phyloP scores from a whole-genome alignment of 1,139 yeast species.

The Geotrichum bryndzae region DNA sequence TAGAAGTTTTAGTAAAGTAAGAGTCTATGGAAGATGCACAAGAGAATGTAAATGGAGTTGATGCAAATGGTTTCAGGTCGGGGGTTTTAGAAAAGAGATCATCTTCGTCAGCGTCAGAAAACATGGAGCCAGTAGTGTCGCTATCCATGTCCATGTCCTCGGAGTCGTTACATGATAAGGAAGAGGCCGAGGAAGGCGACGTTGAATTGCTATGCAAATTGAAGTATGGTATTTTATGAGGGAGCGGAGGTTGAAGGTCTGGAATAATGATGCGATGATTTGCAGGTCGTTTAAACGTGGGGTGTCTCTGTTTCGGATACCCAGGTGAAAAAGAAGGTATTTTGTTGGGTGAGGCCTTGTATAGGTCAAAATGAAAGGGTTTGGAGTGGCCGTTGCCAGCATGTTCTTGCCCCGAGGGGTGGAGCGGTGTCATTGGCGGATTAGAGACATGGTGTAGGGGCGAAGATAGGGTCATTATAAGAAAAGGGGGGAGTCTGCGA shows the following conservation, averaged over 20 bases:
- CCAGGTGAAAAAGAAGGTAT: not conserved
- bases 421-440: not conserved
- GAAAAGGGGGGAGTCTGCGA: not conserved
- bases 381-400: not conserved
- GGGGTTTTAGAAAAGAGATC: slow-evolving; percentile 1
- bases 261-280: not conserved
- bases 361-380: not conserved
- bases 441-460: not conserved
- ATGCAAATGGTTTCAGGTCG: not conserved
- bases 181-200: not conserved
- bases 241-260: not conserved
- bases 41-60: slow-evolving; percentile 7
- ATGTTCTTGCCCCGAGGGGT: not conserved
- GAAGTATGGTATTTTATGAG: not conserved
- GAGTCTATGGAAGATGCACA: slow-evolving; percentile 7
- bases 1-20: slow-evolving; percentile 3
- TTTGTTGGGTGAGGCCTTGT: not conserved
- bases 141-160: slow-evolving; percentile 12
- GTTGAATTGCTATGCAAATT: not conserved
- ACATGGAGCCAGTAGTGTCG: slow-evolving; percentile 6
- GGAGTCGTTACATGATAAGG: not conserved
- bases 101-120: slow-evolving; percentile 9
- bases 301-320: not conserved
- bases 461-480: not conserved
- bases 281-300: not conserved